phyloP scores from a whole-genome alignment of 2,329 filamentous ascomycete species.

The Sarocladiaceae sp. region DNA sequence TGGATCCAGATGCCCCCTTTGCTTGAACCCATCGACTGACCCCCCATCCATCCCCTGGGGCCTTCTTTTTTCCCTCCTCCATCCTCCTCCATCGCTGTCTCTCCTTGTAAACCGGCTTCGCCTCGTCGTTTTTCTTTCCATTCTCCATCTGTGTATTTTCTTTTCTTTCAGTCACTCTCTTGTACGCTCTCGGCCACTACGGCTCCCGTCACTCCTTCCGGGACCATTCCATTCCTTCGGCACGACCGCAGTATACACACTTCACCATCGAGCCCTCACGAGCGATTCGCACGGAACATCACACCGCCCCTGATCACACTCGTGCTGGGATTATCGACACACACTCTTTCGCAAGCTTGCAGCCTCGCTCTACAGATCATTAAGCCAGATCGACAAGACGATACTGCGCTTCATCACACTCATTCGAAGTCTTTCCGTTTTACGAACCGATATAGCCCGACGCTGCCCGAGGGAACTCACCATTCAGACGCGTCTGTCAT shows the following conservation, averaged over 20 bases:
- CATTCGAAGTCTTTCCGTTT: conserved; percentile 3
- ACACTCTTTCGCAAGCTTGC: conserved; percentile 6
- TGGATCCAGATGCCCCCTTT: neutral
- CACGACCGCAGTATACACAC: conserved; percentile 16
- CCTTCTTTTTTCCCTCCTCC: conserved; percentile 27
- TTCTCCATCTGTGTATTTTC: conserved; percentile 36
- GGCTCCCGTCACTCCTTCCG: conserved; percentile 48
- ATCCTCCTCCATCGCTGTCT: conserved; percentile 27
- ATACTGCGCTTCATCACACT: conserved; percentile 8
- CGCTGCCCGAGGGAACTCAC: neutral
- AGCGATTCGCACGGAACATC: neutral
- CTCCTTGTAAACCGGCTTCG: conserved; percentile 26
- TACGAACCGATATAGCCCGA: conserved; percentile 4
- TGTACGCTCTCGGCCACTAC: conserved; percentile 33
- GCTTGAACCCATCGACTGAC: conserved; percentile 5
- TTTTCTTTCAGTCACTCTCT: conserved; percentile 48
- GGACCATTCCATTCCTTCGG: conserved; percentile 38
- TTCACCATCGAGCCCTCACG: neutral
- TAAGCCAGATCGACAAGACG: neutral
- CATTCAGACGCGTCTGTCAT: neutral
- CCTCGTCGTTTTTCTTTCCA: conserved; percentile 32
- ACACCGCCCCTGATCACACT: conserved; percentile 7
- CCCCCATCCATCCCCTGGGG: conserved; percentile 23
- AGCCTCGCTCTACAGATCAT: conserved; percentile 11
- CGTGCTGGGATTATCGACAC: neutral